phyloP scores from a whole-genome alignment of 75 land plant genomes.

The Pinus taeda region DNA sequence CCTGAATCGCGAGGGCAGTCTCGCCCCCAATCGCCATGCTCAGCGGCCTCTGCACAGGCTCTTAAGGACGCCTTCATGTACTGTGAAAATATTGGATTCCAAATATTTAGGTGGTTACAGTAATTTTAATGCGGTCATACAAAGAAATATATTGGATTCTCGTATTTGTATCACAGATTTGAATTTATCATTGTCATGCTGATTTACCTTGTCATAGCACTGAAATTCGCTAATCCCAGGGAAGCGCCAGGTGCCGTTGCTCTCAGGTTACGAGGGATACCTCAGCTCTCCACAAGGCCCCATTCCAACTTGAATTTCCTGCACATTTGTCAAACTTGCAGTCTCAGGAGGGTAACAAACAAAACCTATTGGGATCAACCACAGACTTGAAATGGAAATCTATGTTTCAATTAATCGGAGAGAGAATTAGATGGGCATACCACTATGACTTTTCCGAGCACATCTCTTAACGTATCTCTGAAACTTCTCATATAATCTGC shows the following conservation, averaged over 20 bases:
- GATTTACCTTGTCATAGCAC: slow-evolving; percentile 82
- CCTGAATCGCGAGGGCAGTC: slow-evolving; percentile 83
- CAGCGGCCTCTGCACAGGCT: slow-evolving; percentile 66
- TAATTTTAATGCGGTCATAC: too few species aligned
- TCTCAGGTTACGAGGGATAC: slow-evolving; percentile 81
- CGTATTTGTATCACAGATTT: too few species aligned
- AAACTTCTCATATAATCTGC: slow-evolving; percentile 90
- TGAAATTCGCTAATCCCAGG: slow-evolving; percentile 90
- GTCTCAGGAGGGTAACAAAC: too few species aligned
- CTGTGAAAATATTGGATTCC: slow-evolving; percentile 21
- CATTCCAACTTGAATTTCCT: slow-evolving; percentile 93
- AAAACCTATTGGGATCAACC: too few species aligned
- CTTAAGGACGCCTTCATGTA: slow-evolving; percentile 77
- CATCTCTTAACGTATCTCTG: slow-evolving; percentile 62
- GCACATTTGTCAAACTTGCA: slow-evolving; percentile 3
- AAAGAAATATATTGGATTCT: too few species aligned
- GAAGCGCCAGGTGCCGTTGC: slow-evolving; percentile 75
- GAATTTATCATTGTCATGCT: too few species aligned
- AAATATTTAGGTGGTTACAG: too few species aligned
- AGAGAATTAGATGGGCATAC: slow-evolving; percentile 25
- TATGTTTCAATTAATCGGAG: too few species aligned
- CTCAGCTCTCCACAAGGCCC: slow-evolving; percentile 89
- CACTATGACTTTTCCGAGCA: slow-evolving; percentile 55
- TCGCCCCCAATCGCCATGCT: slow-evolving; percentile 71
- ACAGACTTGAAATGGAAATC: too few species aligned